A percentile compares a stretch with the other conserved stretches of the same genome.
Conservation (phyloP, 2,329 filamentous ascomycete genomes). For the Bipolaris sorokiniana region DNA sequence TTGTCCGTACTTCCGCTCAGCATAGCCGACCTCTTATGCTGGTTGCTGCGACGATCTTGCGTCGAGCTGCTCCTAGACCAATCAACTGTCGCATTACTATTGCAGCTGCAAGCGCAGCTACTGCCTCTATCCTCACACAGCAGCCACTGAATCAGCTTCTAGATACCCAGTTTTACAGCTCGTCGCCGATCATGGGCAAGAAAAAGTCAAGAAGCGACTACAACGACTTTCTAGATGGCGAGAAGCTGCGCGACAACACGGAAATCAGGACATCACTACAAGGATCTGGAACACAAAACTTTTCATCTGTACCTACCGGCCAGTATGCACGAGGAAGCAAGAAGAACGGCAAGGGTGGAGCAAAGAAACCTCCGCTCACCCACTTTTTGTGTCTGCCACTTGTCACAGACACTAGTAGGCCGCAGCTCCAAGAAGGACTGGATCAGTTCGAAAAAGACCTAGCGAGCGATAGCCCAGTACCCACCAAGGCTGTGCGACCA, state of each 20-base stretch:
- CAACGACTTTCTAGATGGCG: constrained; percentile 46
- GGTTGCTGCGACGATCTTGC: constrained; percentile 3
- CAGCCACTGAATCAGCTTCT: not conserved
- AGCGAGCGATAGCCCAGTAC: constrained; percentile 53
- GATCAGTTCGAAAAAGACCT: constrained; percentile 65
- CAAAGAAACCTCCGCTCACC: constrained; percentile 61
- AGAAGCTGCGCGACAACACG: constrained; percentile 38
- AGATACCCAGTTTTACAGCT: not conserved
- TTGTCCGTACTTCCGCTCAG: not conserved
- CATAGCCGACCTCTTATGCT: constrained; percentile 9
- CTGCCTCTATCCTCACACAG: too few relatives aligned
- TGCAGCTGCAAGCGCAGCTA: constrained; percentile 1
- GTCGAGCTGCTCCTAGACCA: constrained; percentile 9
- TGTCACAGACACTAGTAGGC: constrained; percentile 63
- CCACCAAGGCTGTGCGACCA: constrained; percentile 72
- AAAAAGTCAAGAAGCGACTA: constrained; percentile 37
- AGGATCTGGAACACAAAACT: constrained; percentile 12
- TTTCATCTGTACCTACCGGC: constrained; percentile 19
- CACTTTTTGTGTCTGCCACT: constrained; percentile 82
- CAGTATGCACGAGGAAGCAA: constrained; percentile 18
- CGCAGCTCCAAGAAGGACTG: constrained; percentile 69
- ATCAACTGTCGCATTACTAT: constrained; percentile 6
- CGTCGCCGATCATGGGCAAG: constrained; percentile 35
- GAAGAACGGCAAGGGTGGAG: constrained; percentile 19
- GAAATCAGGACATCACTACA: constrained; percentile 35